Evolutionary conservation across 2,329 filamentous ascomycete genomes (phyloP), one percentile per base, ranked within the genome.

Genomic region (Talaromyces sp.): DNA sequence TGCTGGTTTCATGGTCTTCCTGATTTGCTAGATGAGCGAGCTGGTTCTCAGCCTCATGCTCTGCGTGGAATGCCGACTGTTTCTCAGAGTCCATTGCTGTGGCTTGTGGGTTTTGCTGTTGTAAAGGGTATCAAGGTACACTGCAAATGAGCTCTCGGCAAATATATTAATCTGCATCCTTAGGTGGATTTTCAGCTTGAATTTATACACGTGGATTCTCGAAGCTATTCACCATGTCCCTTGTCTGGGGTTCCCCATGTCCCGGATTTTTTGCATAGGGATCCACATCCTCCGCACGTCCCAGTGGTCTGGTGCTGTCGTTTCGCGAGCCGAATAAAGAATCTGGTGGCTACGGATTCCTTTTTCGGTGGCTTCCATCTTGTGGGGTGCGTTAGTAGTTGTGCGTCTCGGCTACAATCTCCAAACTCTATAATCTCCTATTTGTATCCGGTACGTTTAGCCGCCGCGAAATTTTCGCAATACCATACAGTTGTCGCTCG

Each of bases 41-140:
- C 22, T 33, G 49, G 27, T 52, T 33, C 25, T 78, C 75, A 47
- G 82, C 73, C 27, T 81, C 22, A 17, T 49, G 11, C 22, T 49
- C 47, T 9, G 47, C 47, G 47, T 49, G 47, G 47, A 27, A 49
- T 17, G 22, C 47, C 22, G 47, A 49, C 47, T 27, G 22, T 27
- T 49, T 49, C 47, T 49, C 22, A 3, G 47, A 5, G 22, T 49
- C 47, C 47, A 49, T 49, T 49, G 47, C 22, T 49, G 47, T 22
- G 27, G 47, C 11, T 27, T 8, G 2, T 25, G 22, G 7, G 27
- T 7, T 50, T 31, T 31, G 22, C 15, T 17, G 25, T 17, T 17
- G 22, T 17, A 15, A 47, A 31, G 47, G 31, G 19, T 7, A 49
- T 50, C 22, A 17, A 27, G 8, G 13, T 13, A 27, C 25, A 49